A percentile compares a stretch with the other conserved stretches of the same genome.
Conservation (phyloP, 2,329 filamentous ascomycete genomes). For the Exophiala sideris region DNA sequence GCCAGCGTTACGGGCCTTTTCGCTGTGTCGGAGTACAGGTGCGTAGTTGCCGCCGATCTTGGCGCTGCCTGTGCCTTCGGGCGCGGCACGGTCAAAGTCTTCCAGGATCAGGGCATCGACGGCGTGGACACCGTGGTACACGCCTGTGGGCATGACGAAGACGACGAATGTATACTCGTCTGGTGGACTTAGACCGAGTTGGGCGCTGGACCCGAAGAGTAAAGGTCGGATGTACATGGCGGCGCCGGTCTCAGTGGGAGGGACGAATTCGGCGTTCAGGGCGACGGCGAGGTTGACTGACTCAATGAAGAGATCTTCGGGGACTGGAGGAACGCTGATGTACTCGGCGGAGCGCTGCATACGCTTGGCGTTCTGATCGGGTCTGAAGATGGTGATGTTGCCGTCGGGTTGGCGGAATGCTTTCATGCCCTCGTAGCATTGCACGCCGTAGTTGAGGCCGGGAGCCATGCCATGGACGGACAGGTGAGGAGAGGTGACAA, state of each 20-base stretch:
- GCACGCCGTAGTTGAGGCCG: slow-evolving; percentile 93
- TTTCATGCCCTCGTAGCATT: slow-evolving; percentile 98
- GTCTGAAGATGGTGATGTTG: slow-evolving; percentile 81
- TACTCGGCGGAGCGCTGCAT: slow-evolving; percentile 81
- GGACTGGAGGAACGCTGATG: slow-evolving; percentile 78
- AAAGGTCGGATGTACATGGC: slow-evolving; percentile 91
- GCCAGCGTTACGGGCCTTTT: slow-evolving; percentile 71
- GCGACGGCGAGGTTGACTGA: slow-evolving; percentile 77
- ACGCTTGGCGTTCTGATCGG: slow-evolving; percentile 76
- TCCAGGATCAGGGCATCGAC: slow-evolving; percentile 87
- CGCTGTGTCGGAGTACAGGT: slow-evolving; percentile 82
- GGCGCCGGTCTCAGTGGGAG: slow-evolving; percentile 81
- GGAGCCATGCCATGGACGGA: slow-evolving; percentile 93
- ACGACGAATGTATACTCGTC: slow-evolving; percentile 92
- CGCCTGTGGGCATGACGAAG: slow-evolving; percentile 85
- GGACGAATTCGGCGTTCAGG: slow-evolving; percentile 86
- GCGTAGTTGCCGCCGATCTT: slow-evolving; percentile 97
- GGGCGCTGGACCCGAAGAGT: slow-evolving; percentile 80
- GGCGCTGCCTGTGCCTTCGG: slow-evolving; percentile 82
- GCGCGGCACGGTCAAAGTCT: slow-evolving; percentile 90
- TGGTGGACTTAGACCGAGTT: slow-evolving; percentile 79
- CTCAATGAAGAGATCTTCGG: slow-evolving; percentile 69
- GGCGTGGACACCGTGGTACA: slow-evolving; percentile 85
- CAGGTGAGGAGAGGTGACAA: slow-evolving; percentile 79
- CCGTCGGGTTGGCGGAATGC: slow-evolving; percentile 77